Conservation (phyloP, 805 yeast genomes). For the Ogataea paradorogensis region DNA sequence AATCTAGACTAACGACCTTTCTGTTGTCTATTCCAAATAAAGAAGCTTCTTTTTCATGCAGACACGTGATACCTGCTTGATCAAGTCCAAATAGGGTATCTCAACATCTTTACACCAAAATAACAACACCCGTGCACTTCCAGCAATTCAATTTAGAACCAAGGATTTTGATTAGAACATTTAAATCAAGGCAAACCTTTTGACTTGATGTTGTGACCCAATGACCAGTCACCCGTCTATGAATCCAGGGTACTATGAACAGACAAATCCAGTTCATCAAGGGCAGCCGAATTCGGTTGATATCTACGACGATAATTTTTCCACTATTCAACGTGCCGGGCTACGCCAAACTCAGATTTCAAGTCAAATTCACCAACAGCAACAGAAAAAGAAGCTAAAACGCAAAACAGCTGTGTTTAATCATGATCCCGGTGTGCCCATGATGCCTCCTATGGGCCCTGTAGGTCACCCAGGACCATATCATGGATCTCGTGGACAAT, state of each 20-base stretch:
- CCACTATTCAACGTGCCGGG: slow-evolving; percentile 30
- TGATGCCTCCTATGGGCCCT: slow-evolving; percentile 4
- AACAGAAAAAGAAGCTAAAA: slow-evolving; percentile 28
- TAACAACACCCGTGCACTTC: too few species aligned
- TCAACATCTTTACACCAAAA: too few species aligned
- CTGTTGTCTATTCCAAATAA: too few species aligned
- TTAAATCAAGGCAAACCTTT: not conserved
- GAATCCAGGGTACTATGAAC: slow-evolving; percentile 6
- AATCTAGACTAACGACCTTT: too few species aligned
- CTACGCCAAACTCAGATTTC: slow-evolving; percentile 30
- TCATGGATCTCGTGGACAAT: slow-evolving; percentile 2
- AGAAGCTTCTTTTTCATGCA: too few species aligned
- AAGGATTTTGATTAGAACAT: not conserved
- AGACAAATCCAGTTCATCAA: slow-evolving; percentile 1
- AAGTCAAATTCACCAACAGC: slow-evolving; percentile 25
- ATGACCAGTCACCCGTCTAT: slow-evolving; percentile 1
- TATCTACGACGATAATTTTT: slow-evolving; percentile 28
- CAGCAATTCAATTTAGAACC: too few species aligned
- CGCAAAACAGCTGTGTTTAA: slow-evolving; percentile 22
- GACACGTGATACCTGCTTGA: too few species aligned
- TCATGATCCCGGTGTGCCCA: slow-evolving; percentile 2
- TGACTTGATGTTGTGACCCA: slow-evolving; percentile 1
- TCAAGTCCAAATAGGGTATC: too few species aligned
- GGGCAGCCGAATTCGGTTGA: slow-evolving; percentile 16
- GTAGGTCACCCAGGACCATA: not conserved